Percentiles rank a stretch among this genome's conserved stretches.
phyloP scores from a whole-genome alignment of 1,139 yeast genomes.

The Taphrina populina region DNA sequence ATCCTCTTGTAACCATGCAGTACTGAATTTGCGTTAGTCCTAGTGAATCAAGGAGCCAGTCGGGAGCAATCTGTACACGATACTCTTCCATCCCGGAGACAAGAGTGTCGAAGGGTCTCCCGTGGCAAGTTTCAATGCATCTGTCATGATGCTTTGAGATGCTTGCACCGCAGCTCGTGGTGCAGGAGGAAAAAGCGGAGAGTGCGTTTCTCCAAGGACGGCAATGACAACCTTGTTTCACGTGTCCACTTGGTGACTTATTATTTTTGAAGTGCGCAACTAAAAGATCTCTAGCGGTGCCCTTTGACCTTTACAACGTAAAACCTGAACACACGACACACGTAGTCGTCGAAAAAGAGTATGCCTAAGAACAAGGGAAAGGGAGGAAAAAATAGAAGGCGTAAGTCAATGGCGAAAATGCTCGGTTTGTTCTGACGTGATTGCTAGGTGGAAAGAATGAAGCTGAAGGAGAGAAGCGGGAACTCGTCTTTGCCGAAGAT shows the following conservation, averaged over 20 bases:
- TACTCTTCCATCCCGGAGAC: slow-evolving; percentile 62
- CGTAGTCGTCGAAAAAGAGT: too few species aligned
- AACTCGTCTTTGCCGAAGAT: slow-evolving; percentile 84
- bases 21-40: slow-evolving; percentile 39
- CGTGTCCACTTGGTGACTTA: too few species aligned
- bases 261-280: too few species aligned
- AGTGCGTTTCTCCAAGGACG: too few species aligned
- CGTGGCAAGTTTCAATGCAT: slow-evolving; percentile 1
- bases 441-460: slow-evolving; percentile 78
- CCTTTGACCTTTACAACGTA: too few species aligned
- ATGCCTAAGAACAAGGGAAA: slow-evolving; percentile 61
- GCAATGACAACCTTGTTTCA: too few species aligned
- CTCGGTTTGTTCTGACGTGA: neutral
- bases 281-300: too few species aligned
- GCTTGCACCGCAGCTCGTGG: too few species aligned
- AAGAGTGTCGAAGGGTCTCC: slow-evolving; percentile 29
- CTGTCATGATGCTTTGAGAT: too few species aligned
- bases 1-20: slow-evolving; percentile 77
- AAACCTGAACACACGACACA: too few species aligned
- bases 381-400: slow-evolving; percentile 40
- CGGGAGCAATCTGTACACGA: slow-evolving; percentile 50
- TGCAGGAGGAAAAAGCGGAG: too few species aligned
- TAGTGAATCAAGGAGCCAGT: too few species aligned
- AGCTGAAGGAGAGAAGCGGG: slow-evolving; percentile 88
- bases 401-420: slow-evolving; percentile 78